phyloP scores from a whole-genome alignment of 176 grass and related monocot species.

The Tillandsia fasciculata region DNA sequence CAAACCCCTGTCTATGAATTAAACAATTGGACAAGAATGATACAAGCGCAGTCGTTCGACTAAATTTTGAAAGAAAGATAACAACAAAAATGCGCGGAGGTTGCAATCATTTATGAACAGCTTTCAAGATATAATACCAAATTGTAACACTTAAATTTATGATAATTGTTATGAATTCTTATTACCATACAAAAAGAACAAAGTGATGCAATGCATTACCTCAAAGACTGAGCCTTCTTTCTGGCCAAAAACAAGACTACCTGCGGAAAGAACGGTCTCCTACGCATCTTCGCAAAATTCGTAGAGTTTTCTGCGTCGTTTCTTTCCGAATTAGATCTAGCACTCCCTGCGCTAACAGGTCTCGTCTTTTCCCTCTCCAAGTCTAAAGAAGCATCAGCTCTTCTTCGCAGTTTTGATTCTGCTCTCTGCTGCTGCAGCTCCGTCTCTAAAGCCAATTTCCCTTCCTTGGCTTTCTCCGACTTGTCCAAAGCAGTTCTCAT shows the following conservation, averaged over 20 bases:
- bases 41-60: too few relatives aligned
- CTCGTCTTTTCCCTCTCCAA: conserved; percentile 11
- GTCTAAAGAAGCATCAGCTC: not conserved
- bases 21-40: too few relatives aligned
- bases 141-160: not conserved
- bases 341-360: conserved; percentile 13
- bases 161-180: conserved; percentile 25
- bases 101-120: too few relatives aligned
- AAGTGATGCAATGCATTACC: conserved; percentile 21
- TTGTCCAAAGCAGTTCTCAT: conserved; percentile 39
- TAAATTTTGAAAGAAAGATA: too few relatives aligned
- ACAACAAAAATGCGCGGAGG: too few relatives aligned
- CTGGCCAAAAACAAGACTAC: conserved; percentile 45
- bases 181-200: conserved; percentile 22
- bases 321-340: conserved; percentile 25
- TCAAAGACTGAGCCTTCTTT: conserved; percentile 49
- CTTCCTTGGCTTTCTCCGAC: conserved; percentile 27
- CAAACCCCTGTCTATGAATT: too few relatives aligned
- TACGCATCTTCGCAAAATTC: conserved; percentile 13
- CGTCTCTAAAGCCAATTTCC: conserved; percentile 42
- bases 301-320: conserved; percentile 22
- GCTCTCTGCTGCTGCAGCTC: conserved; percentile 49
- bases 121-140: not conserved
- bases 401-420: conserved; percentile 31
- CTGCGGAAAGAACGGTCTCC: conserved; percentile 43